phyloP scores from a whole-genome alignment of 306 rosid genomes.

The Lathyrus oleraceus region DNA sequence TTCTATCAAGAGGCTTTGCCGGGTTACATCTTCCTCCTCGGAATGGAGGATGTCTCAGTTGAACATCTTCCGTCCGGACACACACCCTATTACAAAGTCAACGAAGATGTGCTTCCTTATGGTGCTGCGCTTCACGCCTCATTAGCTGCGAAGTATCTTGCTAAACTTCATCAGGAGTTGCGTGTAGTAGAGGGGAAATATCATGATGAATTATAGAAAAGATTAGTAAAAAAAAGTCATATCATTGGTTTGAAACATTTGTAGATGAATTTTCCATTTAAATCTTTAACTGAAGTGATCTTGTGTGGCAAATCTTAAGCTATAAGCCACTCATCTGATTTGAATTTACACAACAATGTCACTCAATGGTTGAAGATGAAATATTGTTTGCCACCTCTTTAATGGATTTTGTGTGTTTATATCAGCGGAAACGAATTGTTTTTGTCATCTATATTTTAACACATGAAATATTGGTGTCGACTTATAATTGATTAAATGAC shows the following conservation, averaged over 20 bases:
- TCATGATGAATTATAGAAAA: slow-evolving; percentile 64
- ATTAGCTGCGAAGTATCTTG: slow-evolving; percentile 62
- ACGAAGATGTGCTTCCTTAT: slow-evolving; percentile 79
- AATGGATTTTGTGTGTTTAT: no score
- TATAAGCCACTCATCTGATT: neutral
- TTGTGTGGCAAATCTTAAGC: neutral
- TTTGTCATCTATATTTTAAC: no score
- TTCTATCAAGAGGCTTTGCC: slow-evolving; percentile 75
- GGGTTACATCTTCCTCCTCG: slow-evolving; percentile 75
- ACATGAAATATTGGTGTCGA: neutral
- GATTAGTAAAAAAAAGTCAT: slow-evolving; percentile 1
- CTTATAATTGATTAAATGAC: neutral
- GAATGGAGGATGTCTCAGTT: slow-evolving; percentile 56
- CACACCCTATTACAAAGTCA: slow-evolving; percentile 64
- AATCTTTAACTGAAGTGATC: neutral
- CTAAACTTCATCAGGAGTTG: slow-evolving; percentile 40
- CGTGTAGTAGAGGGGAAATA: slow-evolving; percentile 35
- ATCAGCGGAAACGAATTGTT: no score
- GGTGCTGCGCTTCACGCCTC: slow-evolving; percentile 98
- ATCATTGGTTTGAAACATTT: slow-evolving; percentile 13
- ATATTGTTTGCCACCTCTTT: no score
- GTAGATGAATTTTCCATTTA: slow-evolving; percentile 31
- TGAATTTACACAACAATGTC: neutral
- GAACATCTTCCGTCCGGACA: slow-evolving; percentile 54
- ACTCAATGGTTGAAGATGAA: no score